Percentiles rank a stretch among this genome's conserved stretches.
These are phyloP conservation scores for Candolleomyces efflorescens DNA, from an alignment of 768 basidiomycete genomes.

Conservation along the genomic window DNA sequence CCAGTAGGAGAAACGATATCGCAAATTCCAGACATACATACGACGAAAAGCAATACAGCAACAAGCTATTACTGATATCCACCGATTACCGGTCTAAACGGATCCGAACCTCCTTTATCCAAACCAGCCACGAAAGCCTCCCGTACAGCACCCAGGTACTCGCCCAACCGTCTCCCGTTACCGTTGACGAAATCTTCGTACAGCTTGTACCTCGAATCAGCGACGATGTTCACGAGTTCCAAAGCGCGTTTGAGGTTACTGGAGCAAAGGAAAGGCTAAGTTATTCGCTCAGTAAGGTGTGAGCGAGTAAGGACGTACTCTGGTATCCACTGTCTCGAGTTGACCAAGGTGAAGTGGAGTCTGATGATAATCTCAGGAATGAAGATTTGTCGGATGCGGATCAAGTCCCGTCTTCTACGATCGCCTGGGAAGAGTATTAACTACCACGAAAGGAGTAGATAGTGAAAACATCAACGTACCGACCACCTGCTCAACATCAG, in stretches of 20 bases:
- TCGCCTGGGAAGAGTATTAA: constrained; percentile 30
- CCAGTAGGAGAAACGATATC: too few species aligned
- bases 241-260: constrained; percentile 78
- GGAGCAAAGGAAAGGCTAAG: neutral
- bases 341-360: constrained; percentile 67
- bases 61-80: neutral
- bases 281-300: neutral
- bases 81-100: constrained; percentile 47
- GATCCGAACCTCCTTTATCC: constrained; percentile 74
- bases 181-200: constrained; percentile 79
- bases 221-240: constrained; percentile 78
- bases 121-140: constrained; percentile 68
- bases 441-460: neutral
- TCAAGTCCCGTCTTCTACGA: constrained; percentile 59
- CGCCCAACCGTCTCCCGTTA: constrained; percentile 56
- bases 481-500: constrained; percentile 41
- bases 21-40: too few species aligned
- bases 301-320: constrained; percentile 42
- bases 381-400: constrained; percentile 83
- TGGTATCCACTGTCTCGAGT: constrained; percentile 59
- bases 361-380: constrained; percentile 88
- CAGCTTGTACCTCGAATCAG: constrained; percentile 80
- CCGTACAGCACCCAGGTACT: constrained; percentile 72
- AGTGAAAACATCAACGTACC: constrained; percentile 25
- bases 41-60: too few species aligned